Evolutionary conservation across 176 grass and related monocot species (phyloP), one percentile per base, ranked within the genome.

Genomic region (Secale cereale): DNA sequence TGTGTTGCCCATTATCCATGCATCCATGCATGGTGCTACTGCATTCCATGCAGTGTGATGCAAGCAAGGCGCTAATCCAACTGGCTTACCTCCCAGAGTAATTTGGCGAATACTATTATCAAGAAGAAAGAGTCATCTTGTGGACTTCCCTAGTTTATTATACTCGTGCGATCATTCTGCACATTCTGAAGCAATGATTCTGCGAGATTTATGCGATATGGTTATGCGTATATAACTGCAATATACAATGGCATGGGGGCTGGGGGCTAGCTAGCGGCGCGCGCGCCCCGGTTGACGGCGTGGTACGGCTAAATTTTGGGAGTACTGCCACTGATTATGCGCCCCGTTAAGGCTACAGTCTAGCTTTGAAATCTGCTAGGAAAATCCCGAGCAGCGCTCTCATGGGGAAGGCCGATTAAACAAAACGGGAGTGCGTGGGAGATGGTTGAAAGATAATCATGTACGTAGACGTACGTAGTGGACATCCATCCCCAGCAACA

Each of bases 261-360:
- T 66, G n/a, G 43, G 78, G 32, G n/a, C 46, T 46, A 64, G 19
- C 65, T 61, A 71, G 85, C 89, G 80, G 41, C 12, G 80, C 80
- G 80, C 78, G 39, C 67, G 8, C 46, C 3, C 66, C 81, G 6
- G 60, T 48, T 74, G 80, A 87, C 85, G 85, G 84, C 84, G 88
- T 79, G 66, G 79, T 59, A 78, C 88, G 66, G 81, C 48, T 91
- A 56, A 57, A 68, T 80, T 59, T 82, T 27, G 69, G 77, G 62
- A 70, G 76, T 74, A 37, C 81, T 31, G 20, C 16, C 1, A 84
- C 77, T 91, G 56, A 85, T 85, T 69, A 29, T 87, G 89, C 85
- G 19, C 89, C 89, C 89, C 81, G 60, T 70, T 81, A 62, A 71
- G 85, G 85, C 81, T 84, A 80, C 89, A 91, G 64, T 80, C 23